phyloP scores from a whole-genome alignment of 345 rosid genomes.

The Nasturtium officinale region DNA sequence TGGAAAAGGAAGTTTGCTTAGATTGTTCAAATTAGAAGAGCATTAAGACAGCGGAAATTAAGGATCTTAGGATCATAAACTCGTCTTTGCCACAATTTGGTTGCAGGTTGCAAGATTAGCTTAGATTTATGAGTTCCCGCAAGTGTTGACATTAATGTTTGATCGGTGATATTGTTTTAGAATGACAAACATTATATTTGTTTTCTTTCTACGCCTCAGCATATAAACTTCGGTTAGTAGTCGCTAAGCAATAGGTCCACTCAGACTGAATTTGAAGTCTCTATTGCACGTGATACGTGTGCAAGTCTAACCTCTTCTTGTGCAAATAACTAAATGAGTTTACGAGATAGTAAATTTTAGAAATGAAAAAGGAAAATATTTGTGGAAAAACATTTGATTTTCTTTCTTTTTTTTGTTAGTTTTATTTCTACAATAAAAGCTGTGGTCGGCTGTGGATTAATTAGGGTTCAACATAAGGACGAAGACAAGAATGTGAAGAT shows the following conservation, averaged over 20 bases:
- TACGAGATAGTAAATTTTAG: background rate
- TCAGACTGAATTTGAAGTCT: background rate
- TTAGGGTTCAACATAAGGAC: background rate
- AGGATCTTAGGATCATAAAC: slow-evolving; percentile 1
- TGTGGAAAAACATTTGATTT: background rate
- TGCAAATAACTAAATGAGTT: background rate
- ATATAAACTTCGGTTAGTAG: background rate
- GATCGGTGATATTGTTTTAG: background rate
- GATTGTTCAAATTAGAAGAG: background rate
- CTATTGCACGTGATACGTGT: no score
- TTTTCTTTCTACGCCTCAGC: no score
- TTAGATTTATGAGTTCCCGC: background rate
- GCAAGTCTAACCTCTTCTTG: no score
- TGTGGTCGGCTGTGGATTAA: background rate
- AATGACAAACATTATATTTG: background rate
- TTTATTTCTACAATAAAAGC: background rate
- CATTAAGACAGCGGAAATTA: background rate
- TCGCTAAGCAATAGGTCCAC: background rate
- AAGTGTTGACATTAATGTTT: background rate
- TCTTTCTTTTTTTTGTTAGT: background rate
- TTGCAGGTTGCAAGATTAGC: background rate
- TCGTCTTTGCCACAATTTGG: background rate
- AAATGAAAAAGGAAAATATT: background rate
- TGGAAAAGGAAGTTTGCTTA: slow-evolving; percentile 74
- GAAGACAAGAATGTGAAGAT: background rate